Percentiles rank a stretch among this genome's conserved stretches.
Conservation (phyloP, 208 protist species). For the Plasmodiophora brassicae region DNA sequence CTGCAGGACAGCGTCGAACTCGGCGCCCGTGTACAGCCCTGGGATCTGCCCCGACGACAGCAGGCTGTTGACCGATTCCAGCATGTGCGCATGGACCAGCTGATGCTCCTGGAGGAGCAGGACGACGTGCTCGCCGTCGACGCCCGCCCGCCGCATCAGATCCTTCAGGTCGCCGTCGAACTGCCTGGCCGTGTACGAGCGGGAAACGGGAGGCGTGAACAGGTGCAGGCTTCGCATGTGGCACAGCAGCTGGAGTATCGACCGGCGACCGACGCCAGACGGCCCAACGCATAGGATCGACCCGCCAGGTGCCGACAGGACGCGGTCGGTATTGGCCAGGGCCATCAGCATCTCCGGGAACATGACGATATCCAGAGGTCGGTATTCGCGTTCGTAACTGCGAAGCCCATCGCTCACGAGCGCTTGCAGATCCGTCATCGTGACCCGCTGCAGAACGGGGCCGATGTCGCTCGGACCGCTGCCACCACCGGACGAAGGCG, state of each 20-base stretch:
- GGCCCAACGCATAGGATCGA: conserved; percentile 85
- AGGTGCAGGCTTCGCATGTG: conserved; percentile 80
- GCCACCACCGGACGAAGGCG: not conserved
- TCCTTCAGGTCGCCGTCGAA: conserved; percentile 86
- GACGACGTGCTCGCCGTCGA: conserved; percentile 75
- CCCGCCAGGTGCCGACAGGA: conserved; percentile 80
- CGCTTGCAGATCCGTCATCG: conserved; percentile 40
- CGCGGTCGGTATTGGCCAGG: conserved; percentile 85
- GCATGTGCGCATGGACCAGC: conserved; percentile 59
- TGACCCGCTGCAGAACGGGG: not conserved
- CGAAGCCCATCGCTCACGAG: conserved; percentile 43
- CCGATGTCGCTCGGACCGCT: not conserved
- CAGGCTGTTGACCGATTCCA: conserved; percentile 81
- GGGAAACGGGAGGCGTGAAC: conserved; percentile 75
- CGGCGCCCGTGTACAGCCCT: conserved; percentile 86
- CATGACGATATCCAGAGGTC: conserved; percentile 83
- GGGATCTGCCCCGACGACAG: conserved; percentile 89
- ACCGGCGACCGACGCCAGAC: conserved; percentile 79
- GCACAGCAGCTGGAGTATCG: conserved; percentile 77
- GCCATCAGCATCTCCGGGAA: conserved; percentile 86
- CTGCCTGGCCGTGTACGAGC: conserved; percentile 81
- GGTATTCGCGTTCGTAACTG: conserved; percentile 79
- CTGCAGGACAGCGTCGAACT: conserved; percentile 87
- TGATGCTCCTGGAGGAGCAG: conserved; percentile 91
- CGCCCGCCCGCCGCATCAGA: conserved; percentile 76